These are phyloP conservation scores for Warburgia ugandensis DNA, from an alignment of 164 flowering plant genomes.

Conservation along the genomic window DNA sequence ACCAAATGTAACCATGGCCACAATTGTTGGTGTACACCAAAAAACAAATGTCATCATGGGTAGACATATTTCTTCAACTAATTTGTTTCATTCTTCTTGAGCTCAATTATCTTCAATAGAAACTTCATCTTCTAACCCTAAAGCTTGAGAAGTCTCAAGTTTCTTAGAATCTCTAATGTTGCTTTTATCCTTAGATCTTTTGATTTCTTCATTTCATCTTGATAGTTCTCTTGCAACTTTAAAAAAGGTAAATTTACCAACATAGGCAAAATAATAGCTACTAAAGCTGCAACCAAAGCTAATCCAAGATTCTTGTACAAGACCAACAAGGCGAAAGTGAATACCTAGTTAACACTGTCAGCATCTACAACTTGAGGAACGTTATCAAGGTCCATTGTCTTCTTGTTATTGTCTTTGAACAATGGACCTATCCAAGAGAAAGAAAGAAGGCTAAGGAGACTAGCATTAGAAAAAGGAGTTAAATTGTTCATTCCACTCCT, in stretches of 20 bases:
- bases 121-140: conserved; percentile 80
- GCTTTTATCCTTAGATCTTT: conserved; percentile 71
- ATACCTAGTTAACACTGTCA: conserved; percentile 25
- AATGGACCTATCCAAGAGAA: conserved; percentile 44
- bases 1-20: conserved; percentile 54
- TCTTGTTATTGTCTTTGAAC: conserved; percentile 26
- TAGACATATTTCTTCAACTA: conserved; percentile 53
- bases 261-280: conserved; percentile 49
- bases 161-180: conserved; percentile 58
- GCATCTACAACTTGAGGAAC: conserved; percentile 29
- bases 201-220: conserved; percentile 50
- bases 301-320: conserved; percentile 64
- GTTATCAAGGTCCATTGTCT: conserved; percentile 36
- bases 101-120: conserved; percentile 41
- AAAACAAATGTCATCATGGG: conserved; percentile 36
- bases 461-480: conserved; percentile 28
- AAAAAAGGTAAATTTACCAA: conserved; percentile 51
- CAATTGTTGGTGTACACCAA: conserved; percentile 60
- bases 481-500: conserved; percentile 4
- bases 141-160: conserved; percentile 79
- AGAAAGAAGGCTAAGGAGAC: conserved; percentile 26
- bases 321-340: conserved; percentile 39
- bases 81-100: conserved; percentile 41
- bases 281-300: conserved; percentile 45
- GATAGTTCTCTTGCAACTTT: conserved; percentile 38